A percentile compares a stretch with the other conserved stretches of the same genome.
Conservation (phyloP, 805 yeast genomes). For the Saccharomycopsis oosterbeekiorum region DNA sequence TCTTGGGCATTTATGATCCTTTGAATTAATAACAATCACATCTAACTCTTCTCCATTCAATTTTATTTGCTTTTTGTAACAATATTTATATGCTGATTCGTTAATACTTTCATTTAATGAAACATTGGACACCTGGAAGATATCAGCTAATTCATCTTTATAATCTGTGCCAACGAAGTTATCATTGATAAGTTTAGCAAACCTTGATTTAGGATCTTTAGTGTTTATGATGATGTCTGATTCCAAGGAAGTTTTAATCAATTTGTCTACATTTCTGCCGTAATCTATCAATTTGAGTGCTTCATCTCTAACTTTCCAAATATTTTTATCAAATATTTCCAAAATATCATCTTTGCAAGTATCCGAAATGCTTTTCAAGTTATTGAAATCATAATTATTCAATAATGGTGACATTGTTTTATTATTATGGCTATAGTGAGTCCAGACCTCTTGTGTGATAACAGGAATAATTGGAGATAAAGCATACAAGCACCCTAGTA, state of each 20-base stretch:
- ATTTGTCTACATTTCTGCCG: slow-evolving; percentile 42
- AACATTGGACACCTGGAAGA: slow-evolving; percentile 57
- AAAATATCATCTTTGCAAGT: slow-evolving; percentile 25
- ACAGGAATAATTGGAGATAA: slow-evolving; percentile 78
- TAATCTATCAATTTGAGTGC: slow-evolving; percentile 44
- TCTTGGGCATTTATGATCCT: slow-evolving; percentile 68
- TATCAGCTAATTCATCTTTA: slow-evolving; percentile 41
- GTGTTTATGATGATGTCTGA: slow-evolving; percentile 31
- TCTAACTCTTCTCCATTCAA: slow-evolving; percentile 26
- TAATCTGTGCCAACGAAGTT: background rate
- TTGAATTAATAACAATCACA: slow-evolving; percentile 34
- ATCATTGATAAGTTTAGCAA: background rate
- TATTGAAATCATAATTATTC: slow-evolving; percentile 5
- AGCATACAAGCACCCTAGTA: slow-evolving; percentile 53
- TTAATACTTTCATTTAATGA: slow-evolving; percentile 21
- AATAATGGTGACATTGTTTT: slow-evolving; percentile 7
- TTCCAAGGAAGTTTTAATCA: slow-evolving; percentile 52
- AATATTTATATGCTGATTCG: slow-evolving; percentile 17
- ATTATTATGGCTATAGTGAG: slow-evolving; percentile 26
- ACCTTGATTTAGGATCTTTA: slow-evolving; percentile 7
- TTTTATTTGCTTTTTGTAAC: slow-evolving; percentile 25
- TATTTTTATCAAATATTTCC: slow-evolving; percentile 31
- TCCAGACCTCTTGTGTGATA: slow-evolving; percentile 85
- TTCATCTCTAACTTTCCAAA: slow-evolving; percentile 40
- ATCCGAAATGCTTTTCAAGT: slow-evolving; percentile 28